Evolutionary conservation across 345 rosid species (phyloP), one percentile per base, ranked within the genome.

Genomic region (Acer campestre): DNA sequence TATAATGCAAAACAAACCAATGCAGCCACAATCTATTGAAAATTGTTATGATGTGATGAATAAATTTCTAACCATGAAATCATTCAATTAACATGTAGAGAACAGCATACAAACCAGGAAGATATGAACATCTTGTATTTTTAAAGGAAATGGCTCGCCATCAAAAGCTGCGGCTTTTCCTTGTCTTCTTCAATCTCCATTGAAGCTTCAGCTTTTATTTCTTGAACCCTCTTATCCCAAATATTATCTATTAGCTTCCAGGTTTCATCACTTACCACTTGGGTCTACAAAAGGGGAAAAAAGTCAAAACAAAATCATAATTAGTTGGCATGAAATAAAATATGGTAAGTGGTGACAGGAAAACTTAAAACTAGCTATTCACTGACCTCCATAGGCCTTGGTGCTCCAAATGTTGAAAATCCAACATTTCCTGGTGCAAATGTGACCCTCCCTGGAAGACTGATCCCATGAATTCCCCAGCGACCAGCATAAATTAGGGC

Each of bases 391-490:
- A 85, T 89, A 6, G 98, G 98, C 38, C 94, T 94, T 51, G 98
- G 94, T 59, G 96, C 95, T 63, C 99, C 99, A 84, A 93, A 95
- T 38, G 97, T 95, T 62, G 93, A 83, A 80, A 90, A 95, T 46
- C 99, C 99, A 11, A 88, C 85, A 90, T 92, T 93, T 77, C 99
- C 99, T 25, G 99, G 99, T 25, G 97, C 91, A 87, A 90, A 95
- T n/a, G 99, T 95, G 53, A 88, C 98, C 84, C 99, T 89, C 35
- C 97, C 99, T 0, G 99, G 98, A 67, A 93, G 93, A 1, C 93
- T 81, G 65, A 91, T 86, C 51, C 98, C 97, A 65, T 93, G 91
- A 69, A 91, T 85, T 67, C 97, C 99, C 99, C 99, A 95, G 78
- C 98, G 86, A 68, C 98, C 98, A 73, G 97, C 94, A 88, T 93